A percentile compares a stretch with the other conserved stretches of the same genome.
phyloP scores from a whole-genome alignment of 352 stramenopile species.

The Globisporangium lucens region DNA sequence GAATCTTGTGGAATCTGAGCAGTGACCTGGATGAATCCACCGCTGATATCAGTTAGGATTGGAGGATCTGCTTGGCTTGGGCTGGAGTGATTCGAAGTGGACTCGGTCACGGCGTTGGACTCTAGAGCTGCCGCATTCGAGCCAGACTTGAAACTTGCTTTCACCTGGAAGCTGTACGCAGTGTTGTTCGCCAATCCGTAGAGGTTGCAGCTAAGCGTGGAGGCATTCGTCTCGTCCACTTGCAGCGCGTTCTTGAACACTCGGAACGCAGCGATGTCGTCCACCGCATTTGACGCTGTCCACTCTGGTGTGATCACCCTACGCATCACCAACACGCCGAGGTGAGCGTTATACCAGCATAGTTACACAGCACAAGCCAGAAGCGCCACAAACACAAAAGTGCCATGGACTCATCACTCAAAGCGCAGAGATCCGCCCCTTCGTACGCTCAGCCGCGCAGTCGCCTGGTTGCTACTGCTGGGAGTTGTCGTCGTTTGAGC shows the following conservation, averaged over 20 bases:
- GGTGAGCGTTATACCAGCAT: neutral
- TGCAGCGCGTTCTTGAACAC: conserved; percentile 6
- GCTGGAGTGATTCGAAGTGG: conserved; percentile 1
- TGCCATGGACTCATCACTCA: conserved; percentile 7
- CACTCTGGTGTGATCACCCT: conserved; percentile 12
- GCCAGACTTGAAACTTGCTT: neutral
- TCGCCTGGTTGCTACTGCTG: neutral
- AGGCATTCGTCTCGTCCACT: conserved; percentile 1
- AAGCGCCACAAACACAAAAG: neutral
- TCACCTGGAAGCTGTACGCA: conserved; percentile 13
- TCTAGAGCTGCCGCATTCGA: conserved; percentile 8
- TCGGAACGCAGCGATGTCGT: conserved; percentile 11
- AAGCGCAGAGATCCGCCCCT: conserved; percentile 8
- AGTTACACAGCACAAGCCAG: no score
- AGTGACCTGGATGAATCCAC: conserved; percentile 1
- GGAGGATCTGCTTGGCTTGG: conserved; percentile 2
- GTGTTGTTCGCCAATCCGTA: conserved; percentile 14
- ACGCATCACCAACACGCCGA: neutral
- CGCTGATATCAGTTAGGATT: neutral
- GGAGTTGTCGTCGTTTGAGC: neutral
- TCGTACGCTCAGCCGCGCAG: conserved; percentile 8
- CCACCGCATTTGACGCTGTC: conserved; percentile 1
- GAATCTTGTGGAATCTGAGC: conserved; percentile 1
- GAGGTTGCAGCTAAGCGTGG: conserved; percentile 1
- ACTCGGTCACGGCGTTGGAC: conserved; percentile 3